phyloP scores from a whole-genome alignment of 495 filamentous ascomycete species.

The Tuber magnatum region DNA sequence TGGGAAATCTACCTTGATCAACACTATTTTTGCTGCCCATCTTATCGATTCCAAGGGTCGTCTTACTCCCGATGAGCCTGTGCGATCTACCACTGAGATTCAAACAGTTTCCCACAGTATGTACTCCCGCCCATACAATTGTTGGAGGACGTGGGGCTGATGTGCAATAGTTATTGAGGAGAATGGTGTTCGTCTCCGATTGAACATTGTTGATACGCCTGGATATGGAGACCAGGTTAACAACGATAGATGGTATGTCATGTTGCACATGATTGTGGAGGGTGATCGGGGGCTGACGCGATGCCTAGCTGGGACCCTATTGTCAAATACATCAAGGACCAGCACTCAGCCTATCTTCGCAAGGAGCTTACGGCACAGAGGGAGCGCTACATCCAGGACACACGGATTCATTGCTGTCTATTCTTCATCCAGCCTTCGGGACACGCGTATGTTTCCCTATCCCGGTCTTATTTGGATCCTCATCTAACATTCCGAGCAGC shows the following conservation, averaged over 20 bases:
- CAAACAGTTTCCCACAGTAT: constrained; percentile 87
- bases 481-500: constrained; percentile 41
- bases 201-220: constrained; percentile 75
- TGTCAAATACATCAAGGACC: constrained; percentile 99
- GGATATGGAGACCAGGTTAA: constrained; percentile 77
- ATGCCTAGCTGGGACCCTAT: constrained; percentile 71
- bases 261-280: background rate
- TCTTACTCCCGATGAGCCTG: constrained; percentile 79
- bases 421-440: constrained; percentile 99
- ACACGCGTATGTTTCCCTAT: constrained; percentile 59
- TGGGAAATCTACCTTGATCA: constrained; percentile 97
- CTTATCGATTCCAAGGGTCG: constrained; percentile 98
- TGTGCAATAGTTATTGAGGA: constrained; percentile 75
- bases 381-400: constrained; percentile 98
- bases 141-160: constrained; percentile 6
- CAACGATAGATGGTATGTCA: constrained; percentile 66
- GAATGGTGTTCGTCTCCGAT: constrained; percentile 70
- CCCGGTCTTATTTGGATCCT: background rate
- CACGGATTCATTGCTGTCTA: constrained; percentile 96
- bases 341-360: constrained; percentile 98
- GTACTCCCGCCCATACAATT: constrained; percentile 22
- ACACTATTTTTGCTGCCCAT: constrained; percentile 99
- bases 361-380: constrained; percentile 99
- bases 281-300: constrained; percentile 3
- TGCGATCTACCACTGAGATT: constrained; percentile 95